Conservation (phyloP, 306 rosid genomes). For the Medicago lupulina region DNA sequence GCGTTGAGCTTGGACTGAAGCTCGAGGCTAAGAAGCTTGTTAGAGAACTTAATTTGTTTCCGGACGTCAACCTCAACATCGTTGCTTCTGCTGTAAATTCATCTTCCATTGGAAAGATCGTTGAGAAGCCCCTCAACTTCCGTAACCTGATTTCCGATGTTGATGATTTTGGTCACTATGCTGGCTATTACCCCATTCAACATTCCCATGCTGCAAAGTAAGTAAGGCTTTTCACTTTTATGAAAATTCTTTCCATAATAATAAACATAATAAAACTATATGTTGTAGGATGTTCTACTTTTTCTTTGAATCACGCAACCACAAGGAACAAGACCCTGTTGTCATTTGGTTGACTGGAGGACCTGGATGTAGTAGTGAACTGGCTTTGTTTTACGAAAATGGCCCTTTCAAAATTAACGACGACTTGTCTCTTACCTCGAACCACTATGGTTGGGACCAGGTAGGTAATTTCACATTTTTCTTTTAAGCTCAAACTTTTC, state of each 20-base stretch:
- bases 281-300: constrained; percentile 83
- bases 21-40: constrained; percentile 65
- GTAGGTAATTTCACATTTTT: constrained; percentile 47
- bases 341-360: constrained; percentile 98
- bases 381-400: constrained; percentile 88
- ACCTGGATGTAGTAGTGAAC: constrained; percentile 94
- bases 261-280: no score
- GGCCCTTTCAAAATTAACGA: constrained; percentile 81
- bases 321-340: constrained; percentile 66
- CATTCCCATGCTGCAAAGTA: constrained; percentile 76
- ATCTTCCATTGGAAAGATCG: constrained; percentile 50
- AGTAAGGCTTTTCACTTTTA: no score
- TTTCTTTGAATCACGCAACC: constrained; percentile 82
- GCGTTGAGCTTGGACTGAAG: constrained; percentile 31
- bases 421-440: constrained; percentile 84
- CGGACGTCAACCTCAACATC: constrained; percentile 61
- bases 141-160: constrained; percentile 55
- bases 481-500: no score
- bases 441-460: constrained; percentile 92
- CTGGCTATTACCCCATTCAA: constrained; percentile 76
- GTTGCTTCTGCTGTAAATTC: constrained; percentile 47
- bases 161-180: constrained; percentile 85
- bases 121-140: constrained; percentile 70
- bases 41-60: constrained; percentile 76
- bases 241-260: no score